Evolutionary conservation across 495 filamentous ascomycete species (phyloP), one percentile per base, ranked within the genome.

Genomic region (Trichoderma erinaceum): DNA sequence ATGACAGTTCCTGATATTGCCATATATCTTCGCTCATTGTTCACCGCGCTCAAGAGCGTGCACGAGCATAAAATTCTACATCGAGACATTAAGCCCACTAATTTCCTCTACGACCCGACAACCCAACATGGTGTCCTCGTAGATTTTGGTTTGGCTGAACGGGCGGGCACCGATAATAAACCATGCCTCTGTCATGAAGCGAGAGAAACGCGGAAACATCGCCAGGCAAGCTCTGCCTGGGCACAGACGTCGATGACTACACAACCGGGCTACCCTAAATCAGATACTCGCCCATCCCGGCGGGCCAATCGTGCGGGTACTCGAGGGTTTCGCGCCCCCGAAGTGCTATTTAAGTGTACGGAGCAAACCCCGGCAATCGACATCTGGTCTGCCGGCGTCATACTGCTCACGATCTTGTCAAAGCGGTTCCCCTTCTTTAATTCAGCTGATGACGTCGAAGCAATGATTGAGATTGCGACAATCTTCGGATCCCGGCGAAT

Each of bases 1-100:
- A 92, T 99, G 83, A 89, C 86, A 64, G 84, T 94, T 25, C 79
- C 83, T 29, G 93, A 98, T 70, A 95, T 97, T 78, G 85, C 87
- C 65, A 82, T 92, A 74, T 99, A 98, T 76, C 91, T 99, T 71
- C 86, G 87, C 21, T 96, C 90, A 6, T 84, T 99, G 11, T 93
- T 99, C 75, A 87, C 87, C 6, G 95, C 96, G 0, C 82, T 99
- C 7, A 81, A 84, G 18, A 89, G 90, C 25, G 92, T 98, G 12
- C 95, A 99, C 76, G 81, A 82, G 44, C 87, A 89, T 72, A 81
- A 84, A 23, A 97, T 99, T 67, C 83, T 99, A 21, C 95, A 99
- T 75, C 89, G 95, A 66, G 95, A 99, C 76, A 97, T 99, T 76
- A 99, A 99, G 76, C 95, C 95, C n/a, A 99, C 95, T 15, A 99